These are phyloP conservation scores for Trichosanthes truncata DNA, from an alignment of 306 rosid genomes.

Conservation along the genomic window DNA sequence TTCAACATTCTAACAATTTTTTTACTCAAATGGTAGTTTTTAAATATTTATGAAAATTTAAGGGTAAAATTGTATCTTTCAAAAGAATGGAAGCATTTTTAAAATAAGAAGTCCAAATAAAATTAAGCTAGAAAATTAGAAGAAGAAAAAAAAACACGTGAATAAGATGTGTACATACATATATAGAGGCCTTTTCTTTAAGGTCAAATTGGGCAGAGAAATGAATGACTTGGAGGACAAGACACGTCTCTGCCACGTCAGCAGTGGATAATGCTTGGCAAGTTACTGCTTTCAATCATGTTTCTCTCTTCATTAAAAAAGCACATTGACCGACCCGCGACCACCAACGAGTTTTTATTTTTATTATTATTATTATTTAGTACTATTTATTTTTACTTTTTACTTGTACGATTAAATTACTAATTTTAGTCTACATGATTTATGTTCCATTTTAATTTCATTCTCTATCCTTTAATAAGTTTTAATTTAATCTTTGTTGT, in stretches of 20 bases:
- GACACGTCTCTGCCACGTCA: constrained; percentile 6
- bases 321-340: background rate
- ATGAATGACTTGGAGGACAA: background rate
- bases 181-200: background rate
- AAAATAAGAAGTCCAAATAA: too few species aligned
- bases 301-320: background rate
- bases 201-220: background rate
- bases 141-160: background rate
- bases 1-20: too few species aligned
- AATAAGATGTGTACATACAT: background rate
- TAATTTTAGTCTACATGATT: background rate
- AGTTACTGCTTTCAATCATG: background rate
- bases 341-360: background rate
- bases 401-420: background rate
- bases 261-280: background rate
- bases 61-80: too few species aligned
- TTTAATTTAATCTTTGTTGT: too few species aligned
- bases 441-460: too few species aligned
- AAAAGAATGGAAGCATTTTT: too few species aligned
- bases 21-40: too few species aligned
- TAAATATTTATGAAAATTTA: too few species aligned
- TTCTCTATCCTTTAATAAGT: too few species aligned
- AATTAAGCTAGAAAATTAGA: too few species aligned
- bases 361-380: too few species aligned
- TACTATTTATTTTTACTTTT: background rate